phyloP scores from a whole-genome alignment of 176 grass and related monocot species.

The Rhynchospora breviuscula region DNA sequence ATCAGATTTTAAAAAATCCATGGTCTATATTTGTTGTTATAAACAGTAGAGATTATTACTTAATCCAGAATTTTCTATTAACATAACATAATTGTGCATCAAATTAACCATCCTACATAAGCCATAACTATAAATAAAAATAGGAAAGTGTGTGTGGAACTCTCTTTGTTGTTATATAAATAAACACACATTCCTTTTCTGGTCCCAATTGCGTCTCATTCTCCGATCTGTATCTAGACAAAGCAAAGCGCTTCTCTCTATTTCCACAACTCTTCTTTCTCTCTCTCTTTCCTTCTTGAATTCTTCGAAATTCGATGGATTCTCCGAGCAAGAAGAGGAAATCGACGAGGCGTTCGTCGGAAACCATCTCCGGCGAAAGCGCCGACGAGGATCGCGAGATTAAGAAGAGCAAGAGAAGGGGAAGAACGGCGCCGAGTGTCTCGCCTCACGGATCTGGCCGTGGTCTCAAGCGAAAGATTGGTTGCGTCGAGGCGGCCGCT shows the following conservation, averaged over 20 bases:
- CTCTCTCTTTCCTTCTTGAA: background rate
- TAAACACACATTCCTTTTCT: too few relatives aligned
- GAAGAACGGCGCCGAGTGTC: constrained; percentile 27
- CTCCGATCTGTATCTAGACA: too few relatives aligned
- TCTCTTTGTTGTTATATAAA: too few relatives aligned
- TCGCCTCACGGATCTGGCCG: constrained; percentile 43
- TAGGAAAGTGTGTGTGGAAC: too few relatives aligned
- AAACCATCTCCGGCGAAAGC: background rate
- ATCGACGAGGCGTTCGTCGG: background rate
- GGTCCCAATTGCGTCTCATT: too few relatives aligned
- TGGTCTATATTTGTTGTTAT: too few relatives aligned
- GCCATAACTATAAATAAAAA: too few relatives aligned
- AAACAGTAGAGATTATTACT: too few relatives aligned
- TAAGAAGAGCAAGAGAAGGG: constrained; percentile 5
- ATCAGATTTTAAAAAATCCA: too few relatives aligned
- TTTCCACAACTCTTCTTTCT: background rate
- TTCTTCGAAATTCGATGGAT: constrained; percentile 10
- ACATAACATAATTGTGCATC: too few relatives aligned
- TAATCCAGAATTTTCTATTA: too few relatives aligned
- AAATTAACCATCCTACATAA: too few relatives aligned
- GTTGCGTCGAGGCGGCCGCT: constrained; percentile 71
- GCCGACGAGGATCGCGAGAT: background rate
- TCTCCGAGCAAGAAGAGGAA: constrained; percentile 7
- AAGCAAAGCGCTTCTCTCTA: background rate
- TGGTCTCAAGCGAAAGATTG: constrained; percentile 79